These are phyloP conservation scores for Ceratocystis papillata DNA, from an alignment of 2,329 filamentous ascomycete genomes.

Conservation along the genomic window DNA sequence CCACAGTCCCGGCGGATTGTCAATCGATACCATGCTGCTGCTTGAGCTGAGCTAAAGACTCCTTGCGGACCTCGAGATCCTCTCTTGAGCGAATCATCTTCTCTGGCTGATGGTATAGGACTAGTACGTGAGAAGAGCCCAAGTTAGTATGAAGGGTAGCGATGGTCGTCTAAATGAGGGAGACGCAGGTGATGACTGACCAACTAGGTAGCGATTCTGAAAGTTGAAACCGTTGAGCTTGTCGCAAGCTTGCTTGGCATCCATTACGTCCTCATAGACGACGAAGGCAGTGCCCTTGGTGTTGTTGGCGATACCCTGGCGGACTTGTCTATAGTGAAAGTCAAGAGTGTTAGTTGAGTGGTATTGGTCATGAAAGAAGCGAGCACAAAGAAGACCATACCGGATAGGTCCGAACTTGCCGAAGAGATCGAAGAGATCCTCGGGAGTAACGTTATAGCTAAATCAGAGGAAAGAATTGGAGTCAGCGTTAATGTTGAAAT, in stretches of 20 bases:
- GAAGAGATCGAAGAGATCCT: constrained; percentile 97
- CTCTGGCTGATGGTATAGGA: constrained; percentile 55
- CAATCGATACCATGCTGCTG: constrained; percentile 97
- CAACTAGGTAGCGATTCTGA: constrained; percentile 96
- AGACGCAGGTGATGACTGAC: constrained; percentile 43
- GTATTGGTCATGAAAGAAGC: too few relatives aligned
- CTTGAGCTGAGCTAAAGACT: constrained; percentile 97
- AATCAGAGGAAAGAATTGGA: constrained; percentile 22
- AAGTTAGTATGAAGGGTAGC: neutral
- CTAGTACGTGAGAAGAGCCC: constrained; percentile 30
- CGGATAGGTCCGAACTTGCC: constrained; percentile 93
- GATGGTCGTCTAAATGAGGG: neutral
- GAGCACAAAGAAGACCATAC: constrained; percentile 43
- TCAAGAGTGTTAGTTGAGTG: constrained; percentile 8
- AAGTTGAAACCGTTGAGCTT: constrained; percentile 99
- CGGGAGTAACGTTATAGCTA: constrained; percentile 97
- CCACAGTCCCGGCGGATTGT: constrained; percentile 63
- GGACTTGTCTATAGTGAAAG: constrained; percentile 64
- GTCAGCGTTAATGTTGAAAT: neutral
- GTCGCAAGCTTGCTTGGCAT: constrained; percentile 97
- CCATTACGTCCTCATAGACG: constrained; percentile 98
- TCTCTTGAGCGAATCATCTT: constrained; percentile 74
- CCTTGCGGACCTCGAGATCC: constrained; percentile 84
- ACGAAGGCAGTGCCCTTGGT: constrained; percentile 98
- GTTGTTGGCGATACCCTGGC: constrained; percentile 91